phyloP scores from a whole-genome alignment of 306 rosid species.

The Rosa persica region DNA sequence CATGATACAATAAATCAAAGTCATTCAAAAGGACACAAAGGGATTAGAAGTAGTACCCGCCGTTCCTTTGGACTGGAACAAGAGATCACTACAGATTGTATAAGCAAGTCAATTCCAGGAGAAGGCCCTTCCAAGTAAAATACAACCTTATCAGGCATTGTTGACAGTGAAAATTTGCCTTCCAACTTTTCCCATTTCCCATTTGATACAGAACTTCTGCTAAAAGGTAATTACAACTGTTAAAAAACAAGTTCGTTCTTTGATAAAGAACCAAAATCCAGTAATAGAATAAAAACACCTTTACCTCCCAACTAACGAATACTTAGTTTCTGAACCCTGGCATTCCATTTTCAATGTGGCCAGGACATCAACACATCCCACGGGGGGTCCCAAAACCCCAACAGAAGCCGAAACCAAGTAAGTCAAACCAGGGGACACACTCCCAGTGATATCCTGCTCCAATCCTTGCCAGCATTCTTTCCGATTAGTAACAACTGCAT shows the following conservation, averaged over 20 bases:
- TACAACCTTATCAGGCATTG: conserved; percentile 52
- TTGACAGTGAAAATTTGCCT: conserved; percentile 68
- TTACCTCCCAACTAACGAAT: conserved; percentile 75
- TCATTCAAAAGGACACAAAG: neutral
- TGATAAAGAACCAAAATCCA: conserved; percentile 12
- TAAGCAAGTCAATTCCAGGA: conserved; percentile 70
- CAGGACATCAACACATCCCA: conserved; percentile 58
- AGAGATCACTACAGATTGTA: conserved; percentile 55
- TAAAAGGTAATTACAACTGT: conserved; percentile 23
- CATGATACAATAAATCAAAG: neutral
- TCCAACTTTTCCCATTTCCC: conserved; percentile 75
- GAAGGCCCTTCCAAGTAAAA: conserved; percentile 96
- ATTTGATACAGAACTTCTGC: conserved; percentile 66
- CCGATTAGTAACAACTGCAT: conserved; percentile 66
- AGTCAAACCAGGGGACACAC: conserved; percentile 48
- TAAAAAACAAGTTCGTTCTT: neutral
- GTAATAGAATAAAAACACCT: conserved; percentile 7
- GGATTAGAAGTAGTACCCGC: conserved; percentile 32
- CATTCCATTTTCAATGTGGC: conserved; percentile 81
- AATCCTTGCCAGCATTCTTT: conserved; percentile 93
- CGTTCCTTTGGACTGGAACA: conserved; percentile 45
- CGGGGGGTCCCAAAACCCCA: conserved; percentile 68
- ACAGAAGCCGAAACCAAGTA: conserved; percentile 71
- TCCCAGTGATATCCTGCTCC: conserved; percentile 79
- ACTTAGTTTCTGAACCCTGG: conserved; percentile 56